Evolutionary conservation across 768 basidiomycete genomes (phyloP), one percentile per base, ranked within the genome.

Genomic region (Amanita polypyramis): DNA sequence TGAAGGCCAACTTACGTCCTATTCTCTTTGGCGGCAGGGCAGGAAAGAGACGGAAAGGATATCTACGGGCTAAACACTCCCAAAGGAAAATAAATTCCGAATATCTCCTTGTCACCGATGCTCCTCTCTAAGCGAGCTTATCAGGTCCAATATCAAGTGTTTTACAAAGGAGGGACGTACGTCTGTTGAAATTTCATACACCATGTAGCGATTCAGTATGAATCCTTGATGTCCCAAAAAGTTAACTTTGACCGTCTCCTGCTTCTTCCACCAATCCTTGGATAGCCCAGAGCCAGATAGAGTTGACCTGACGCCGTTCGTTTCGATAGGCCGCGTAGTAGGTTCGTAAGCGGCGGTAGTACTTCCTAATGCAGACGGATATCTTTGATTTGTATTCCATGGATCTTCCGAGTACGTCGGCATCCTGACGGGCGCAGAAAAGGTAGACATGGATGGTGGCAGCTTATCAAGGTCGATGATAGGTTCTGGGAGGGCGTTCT

Each of bases 61-160:
- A 97, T 46, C 93, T 77, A 54, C 82, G 79, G 44, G 78, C 63
- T 37, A 99, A 70, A 53, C 81, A 84, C 53, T 97, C 93, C 79
- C 89, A 86, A 21, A 98, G 69, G 63, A 85, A 93, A 8, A 75
- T 76, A 61, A 98, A 99, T 62, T 99, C 96, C 5, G 88, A 91
- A 62, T 97, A 99, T 49, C 96, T 77, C 45, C 95, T 72, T 23
- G 80, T 72, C 17, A 97, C 87, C 11, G 88, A 69, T 10, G 74
- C 68, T 4, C 77, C 79, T 43, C 80, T 73, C 75, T 90, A 37
- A 27, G 44, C 23, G 27, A 19, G 43, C 23, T 41, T 45, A 25
- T 57, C 14, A 54, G 52, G 33, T 30, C 45, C 27, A 10, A 36
- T 19, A 4, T 17, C 32, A 21, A 19, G 17, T 12, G 10, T 35